Conservation (phyloP, 177 flowering plant species). For the Telopea speciosissima region DNA sequence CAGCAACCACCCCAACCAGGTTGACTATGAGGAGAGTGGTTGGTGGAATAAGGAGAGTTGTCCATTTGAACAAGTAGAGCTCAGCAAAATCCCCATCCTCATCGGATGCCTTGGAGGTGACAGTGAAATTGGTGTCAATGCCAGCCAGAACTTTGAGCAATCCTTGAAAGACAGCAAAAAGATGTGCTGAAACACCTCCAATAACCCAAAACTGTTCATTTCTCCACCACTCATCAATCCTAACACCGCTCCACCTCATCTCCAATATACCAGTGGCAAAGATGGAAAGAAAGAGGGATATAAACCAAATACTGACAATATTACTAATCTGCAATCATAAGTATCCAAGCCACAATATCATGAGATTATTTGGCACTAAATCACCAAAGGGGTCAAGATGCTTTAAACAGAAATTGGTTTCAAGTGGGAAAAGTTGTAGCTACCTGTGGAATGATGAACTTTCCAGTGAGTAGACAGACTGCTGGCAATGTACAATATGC, state of each 20-base stretch:
- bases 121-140: conserved; percentile 95
- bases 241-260: conserved; percentile 98
- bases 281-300: conserved; percentile 84
- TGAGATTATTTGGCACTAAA: neutral
- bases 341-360: neutral
- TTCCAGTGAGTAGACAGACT: conserved; percentile 73
- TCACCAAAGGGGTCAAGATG: neutral
- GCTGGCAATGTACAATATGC: conserved; percentile 78
- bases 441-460: conserved; percentile 92
- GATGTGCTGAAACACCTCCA: conserved; percentile 84
- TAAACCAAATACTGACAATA: conserved; percentile 84
- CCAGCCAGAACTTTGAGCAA: conserved; percentile 88
- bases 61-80: conserved; percentile 94
- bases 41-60: conserved; percentile 91
- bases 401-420: neutral
- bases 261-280: conserved; percentile 94
- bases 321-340: conserved; percentile 81
- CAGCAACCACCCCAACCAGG: conserved; percentile 79
- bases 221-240: conserved; percentile 97
- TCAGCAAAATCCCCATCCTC: conserved; percentile 89
- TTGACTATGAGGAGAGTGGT: conserved; percentile 84
- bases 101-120: conserved; percentile 88
- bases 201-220: conserved; percentile 94
- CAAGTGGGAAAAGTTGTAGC: neutral
- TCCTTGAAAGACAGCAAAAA: conserved; percentile 95